Base-by-base conservation (phyloP, 176 grass and related monocot species). In the Aegilops speltoides region DNA sequence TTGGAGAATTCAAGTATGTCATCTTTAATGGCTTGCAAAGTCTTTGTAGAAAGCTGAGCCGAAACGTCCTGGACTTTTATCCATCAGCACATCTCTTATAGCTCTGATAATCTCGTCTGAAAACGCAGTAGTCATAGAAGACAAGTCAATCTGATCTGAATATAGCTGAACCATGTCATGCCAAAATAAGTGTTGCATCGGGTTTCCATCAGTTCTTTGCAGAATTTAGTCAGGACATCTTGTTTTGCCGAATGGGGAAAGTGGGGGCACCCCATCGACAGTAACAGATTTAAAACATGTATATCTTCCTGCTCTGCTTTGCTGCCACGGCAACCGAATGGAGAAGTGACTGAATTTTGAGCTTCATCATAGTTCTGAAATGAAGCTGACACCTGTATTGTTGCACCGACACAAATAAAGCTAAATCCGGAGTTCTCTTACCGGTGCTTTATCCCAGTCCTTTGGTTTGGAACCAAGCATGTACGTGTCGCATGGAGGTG, bases 401-500 rank as follows among this genome's bases (percentile, higher is more conserved):
- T 32, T 14, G 29, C 83, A 52, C 4, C 60, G 62, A 82, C 38
- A 67, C 19, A 29, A 28, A 50, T 65, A 52, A 31, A 34, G 29
- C 29, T 41, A 86, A 79, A 86, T 73, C 59, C 73, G 15, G 4
- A 74, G 14, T 19, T 23, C 31, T 83, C 52, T 80, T 88, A 93
- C 91, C 83, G 80, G 79, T 82, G 80, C 85, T 91, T 91, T 96
- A 83, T 91, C 94, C 91, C 84, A 93, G 50, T 96, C 91, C 81
- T 96, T 96, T 4, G 93, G 78, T 86, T 93, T 96, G n/a, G 91
- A 64, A 73, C 91, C 89, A 83, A 93, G 91, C 89, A 96, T 96
- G 73, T 96, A 96, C 33, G 77, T 96, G 64, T 96, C 87, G 14
- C 77, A 71, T 41, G 91, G 82, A 36, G 91, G 94, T 63, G 94